Base-by-base conservation (phyloP, 2,329 filamentous ascomycete genomes). In the Didymella glomerata region DNA sequence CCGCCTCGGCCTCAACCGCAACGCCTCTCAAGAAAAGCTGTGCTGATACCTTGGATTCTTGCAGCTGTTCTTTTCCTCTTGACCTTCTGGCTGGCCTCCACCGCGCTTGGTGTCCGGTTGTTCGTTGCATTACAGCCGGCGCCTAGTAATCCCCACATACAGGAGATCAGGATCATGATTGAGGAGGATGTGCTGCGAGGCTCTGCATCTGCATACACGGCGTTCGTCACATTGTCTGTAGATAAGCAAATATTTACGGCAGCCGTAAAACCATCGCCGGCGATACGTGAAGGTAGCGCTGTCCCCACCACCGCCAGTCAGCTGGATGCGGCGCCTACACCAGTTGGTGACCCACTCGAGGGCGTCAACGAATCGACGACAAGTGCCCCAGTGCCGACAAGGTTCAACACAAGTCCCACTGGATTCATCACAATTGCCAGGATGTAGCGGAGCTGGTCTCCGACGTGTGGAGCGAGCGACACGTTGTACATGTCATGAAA, bases 11-110 rank as follows among this genome's bases (percentile, higher is more conserved):
- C 49, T 48, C 58, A 52, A 34, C 54, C 24, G 36, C 44, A n/a
- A 56, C 47, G 46, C 11, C 16, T 53, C 2, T 53, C 56, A 30
- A 42, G 27, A 22, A 59, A 54, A 18, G 41, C 54, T 10, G 48
- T 63, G n/a, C 42, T 67, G 11, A 54, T 73, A 34, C 67, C 70
- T 22, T 74, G 71, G 69, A 40, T 67, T 30, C 60, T 74, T 27
- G 65, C 60, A 36, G n/a, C 44, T 32, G 18, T 72, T 11, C 68
- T 72, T 58, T 67, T 72, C 34, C 41, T 70, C 22, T 61, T 46
- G 2, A 68, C 66, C 3, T 32, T 68, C 9, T 73, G 67, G 67
- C 68, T 60, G 54, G 67, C 60, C 20, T 68, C 64, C 22, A 65
- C 71, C 32, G 58, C 64, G 9, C 41, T 70, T 22, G 68, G 66